Conservation (phyloP, 176 grass and related monocot genomes). For the Bromus sterilis region DNA sequence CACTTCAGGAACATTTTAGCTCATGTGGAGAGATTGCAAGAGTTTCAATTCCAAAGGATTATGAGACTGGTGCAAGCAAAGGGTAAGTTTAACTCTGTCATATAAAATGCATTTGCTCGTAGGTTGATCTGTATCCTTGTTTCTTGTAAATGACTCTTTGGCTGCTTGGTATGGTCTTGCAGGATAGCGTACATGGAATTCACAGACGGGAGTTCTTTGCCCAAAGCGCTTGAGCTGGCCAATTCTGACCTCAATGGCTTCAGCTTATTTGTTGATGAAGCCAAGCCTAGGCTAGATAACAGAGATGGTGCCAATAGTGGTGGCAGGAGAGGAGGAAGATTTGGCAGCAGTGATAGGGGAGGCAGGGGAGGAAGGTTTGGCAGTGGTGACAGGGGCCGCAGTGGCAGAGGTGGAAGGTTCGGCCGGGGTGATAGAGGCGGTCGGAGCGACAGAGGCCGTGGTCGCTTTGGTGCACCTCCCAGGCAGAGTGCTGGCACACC, state of each 20-base stretch:
- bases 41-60: conserved; percentile 66
- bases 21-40: conserved; percentile 62
- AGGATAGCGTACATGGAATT: conserved; percentile 82
- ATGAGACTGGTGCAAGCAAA: conserved; percentile 48
- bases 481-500: conserved; percentile 30
- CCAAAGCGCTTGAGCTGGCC: conserved; percentile 47
- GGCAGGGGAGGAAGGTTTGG: background rate
- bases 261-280: conserved; percentile 50
- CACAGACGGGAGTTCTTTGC: conserved; percentile 31
- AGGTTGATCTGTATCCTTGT: background rate
- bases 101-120: background rate
- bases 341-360: background rate
- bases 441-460: conserved; percentile 34
- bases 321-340: background rate
- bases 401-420: background rate
- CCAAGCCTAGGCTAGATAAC: conserved; percentile 41
- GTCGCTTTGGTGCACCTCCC: conserved; percentile 10
- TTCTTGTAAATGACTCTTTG: background rate
- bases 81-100: conserved; percentile 39
- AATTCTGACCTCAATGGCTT: conserved; percentile 47
- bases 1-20: conserved; percentile 59
- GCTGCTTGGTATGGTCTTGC: background rate
- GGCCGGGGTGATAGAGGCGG: conserved; percentile 23
- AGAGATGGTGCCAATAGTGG: conserved; percentile 20
- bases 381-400: background rate